Percentiles rank a stretch among this genome's conserved stretches.
Conservation (phyloP, 345 rosid species). For the Cardamine occulta region DNA sequence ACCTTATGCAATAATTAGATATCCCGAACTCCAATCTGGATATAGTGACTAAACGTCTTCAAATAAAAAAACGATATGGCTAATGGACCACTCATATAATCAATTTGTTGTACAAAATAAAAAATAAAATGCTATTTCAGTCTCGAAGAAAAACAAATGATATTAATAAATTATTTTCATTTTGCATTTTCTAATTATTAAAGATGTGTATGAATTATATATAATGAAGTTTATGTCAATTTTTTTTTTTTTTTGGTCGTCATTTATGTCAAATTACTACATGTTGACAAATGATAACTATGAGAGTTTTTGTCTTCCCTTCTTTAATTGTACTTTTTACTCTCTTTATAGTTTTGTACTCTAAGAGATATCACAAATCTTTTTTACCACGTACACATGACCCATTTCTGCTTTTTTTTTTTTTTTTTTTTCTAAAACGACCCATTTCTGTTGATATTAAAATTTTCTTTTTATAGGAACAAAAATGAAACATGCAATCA, state of each 20-base stretch:
- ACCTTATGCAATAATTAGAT: not conserved
- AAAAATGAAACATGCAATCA: slow-evolving; percentile 20
- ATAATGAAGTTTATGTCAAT: not conserved
- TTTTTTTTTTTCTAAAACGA: too few relatives aligned
- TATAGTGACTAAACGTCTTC: slow-evolving; percentile 8
- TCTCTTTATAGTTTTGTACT: slow-evolving; percentile 23
- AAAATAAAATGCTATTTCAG: too few relatives aligned
- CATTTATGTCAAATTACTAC: not conserved
- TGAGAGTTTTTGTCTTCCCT: not conserved
- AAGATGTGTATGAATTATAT: too few relatives aligned
- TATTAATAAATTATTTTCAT: not conserved
- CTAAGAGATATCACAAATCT: slow-evolving; percentile 13
- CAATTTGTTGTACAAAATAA: not conserved
- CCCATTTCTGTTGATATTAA: slow-evolving; percentile 20
- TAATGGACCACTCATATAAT: slow-evolving; percentile 11
- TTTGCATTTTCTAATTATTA: not conserved
- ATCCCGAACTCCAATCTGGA: slow-evolving; percentile 22
- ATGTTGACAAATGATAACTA: not conserved
- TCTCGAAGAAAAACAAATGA: not conserved
- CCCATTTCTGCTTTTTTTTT: slow-evolving; percentile 31
- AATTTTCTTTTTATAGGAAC: not conserved
- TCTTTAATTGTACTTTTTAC: not conserved
- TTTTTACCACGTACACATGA: slow-evolving; percentile 4
- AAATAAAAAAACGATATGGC: not conserved
- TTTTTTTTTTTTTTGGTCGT: too few relatives aligned